Percentiles rank a stretch among this genome's conserved stretches.
Evolutionary conservation across 495 filamentous ascomycete genomes (phyloP).

Genomic region (Daldinia childiae): DNA sequence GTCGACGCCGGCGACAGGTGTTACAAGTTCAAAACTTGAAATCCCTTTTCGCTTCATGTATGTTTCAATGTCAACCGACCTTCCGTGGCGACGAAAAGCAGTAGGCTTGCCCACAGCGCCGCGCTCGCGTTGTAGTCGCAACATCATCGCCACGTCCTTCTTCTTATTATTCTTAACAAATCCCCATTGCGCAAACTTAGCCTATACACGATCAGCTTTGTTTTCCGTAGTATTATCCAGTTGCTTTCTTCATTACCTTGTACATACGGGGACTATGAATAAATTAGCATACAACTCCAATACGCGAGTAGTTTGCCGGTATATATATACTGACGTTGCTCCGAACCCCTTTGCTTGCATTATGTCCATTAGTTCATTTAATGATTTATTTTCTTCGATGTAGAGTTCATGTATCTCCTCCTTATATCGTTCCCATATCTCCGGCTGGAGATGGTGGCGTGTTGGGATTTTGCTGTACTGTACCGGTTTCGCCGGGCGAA

Average conservation of each 20-base stretch:
- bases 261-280: constrained; percentile 45
- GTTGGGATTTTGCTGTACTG: constrained; percentile 40
- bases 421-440: constrained; percentile 44
- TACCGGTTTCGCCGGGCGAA: background rate
- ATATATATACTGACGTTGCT: constrained; percentile 41
- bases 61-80: constrained; percentile 43
- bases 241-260: constrained; percentile 14
- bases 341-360: constrained; percentile 41
- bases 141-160: constrained; percentile 45
- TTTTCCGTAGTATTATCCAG: background rate
- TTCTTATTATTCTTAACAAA: constrained; percentile 48
- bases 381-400: constrained; percentile 39
- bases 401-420: constrained; percentile 43
- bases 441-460: constrained; percentile 33
- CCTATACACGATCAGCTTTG: background rate
- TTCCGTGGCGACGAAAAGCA: constrained; percentile 43
- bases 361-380: constrained; percentile 45
- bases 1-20: constrained; percentile 32
- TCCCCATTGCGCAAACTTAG: constrained; percentile 46
- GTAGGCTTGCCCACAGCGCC: constrained; percentile 46
- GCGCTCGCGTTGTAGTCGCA: constrained; percentile 43
- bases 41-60: constrained; percentile 48
- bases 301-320: background rate
- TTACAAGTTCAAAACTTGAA: constrained; percentile 40
- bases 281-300: constrained; percentile 4